Evolutionary conservation across 177 flowering plant species (phyloP), one percentile per base, ranked within the genome.

Genomic region (Vitis hybrid): DNA sequence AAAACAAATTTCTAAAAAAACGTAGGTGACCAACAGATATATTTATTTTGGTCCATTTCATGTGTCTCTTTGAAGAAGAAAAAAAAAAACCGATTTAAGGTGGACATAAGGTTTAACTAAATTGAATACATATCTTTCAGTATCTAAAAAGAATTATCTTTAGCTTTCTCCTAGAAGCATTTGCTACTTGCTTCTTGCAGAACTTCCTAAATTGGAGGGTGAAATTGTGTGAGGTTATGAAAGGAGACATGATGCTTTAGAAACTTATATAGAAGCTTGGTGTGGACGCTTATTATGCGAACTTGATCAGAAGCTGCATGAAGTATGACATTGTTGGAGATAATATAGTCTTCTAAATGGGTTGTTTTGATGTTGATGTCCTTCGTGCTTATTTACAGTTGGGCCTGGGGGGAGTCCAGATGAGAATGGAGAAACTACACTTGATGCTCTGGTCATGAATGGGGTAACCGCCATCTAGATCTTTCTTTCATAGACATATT

Each of bases 321-420:
- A 32, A 32, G 41, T 32, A 32, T 32, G 41, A 32, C 41, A 32
- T 32, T 32, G 41, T 32, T 32, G 41, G 7, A 32, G 41, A 32
- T 32, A 32, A 32, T 5, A 32, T 0, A 32, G 41, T 32, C 41
- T 32, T 32, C 69, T 61, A 27, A 21, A 3, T 51, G 53, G 62
- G 71, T 67, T 76, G 50, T 13, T 73, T 46, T 78, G 58, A 53
- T 32, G 41, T 32, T 32, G 41, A 32, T 2, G 41, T 32, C 6
- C 41, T 32, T 32, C 3, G 41, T 32, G 4, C 0, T 32, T 32
- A 32, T 32, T 1, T 3, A 64, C 81, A 94, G 99, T 94, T 82
- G 99, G 99, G 52, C 99, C 99, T 50, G 99, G 99, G 78, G 99
- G 99, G 73, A 94, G 97, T 83, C 99, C 99, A 49, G 97, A 94